Evolutionary conservation across 73 alveolate species (phyloP).

Genomic region (Paramecium biaurelia): DNA sequence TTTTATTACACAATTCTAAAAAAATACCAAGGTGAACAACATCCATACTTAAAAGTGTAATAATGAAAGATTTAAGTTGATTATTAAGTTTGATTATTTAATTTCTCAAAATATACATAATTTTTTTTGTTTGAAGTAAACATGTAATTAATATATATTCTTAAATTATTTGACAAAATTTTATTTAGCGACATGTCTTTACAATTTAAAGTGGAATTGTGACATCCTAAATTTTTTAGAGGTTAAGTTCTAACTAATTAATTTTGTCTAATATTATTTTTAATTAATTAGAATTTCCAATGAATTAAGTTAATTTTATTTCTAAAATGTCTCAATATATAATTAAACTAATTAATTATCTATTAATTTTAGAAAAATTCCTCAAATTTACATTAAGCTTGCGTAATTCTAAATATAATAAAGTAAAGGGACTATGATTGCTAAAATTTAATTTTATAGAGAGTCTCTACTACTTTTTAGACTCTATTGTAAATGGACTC

Average conservation of each 20-base stretch:
- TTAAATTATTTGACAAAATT: background rate
- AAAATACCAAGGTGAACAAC: constrained; percentile 3
- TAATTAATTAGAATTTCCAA: constrained; percentile 20
- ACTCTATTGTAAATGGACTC: constrained; percentile 80
- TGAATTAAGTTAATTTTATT: constrained; percentile 10
- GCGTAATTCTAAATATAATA: constrained; percentile 68
- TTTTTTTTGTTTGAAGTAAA: background rate
- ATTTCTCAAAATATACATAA: background rate
- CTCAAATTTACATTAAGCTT: background rate
- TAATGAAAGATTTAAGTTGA: background rate
- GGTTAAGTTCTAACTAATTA: constrained; percentile 36
- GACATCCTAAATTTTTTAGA: background rate
- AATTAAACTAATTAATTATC: background rate
- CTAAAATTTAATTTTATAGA: constrained; percentile 72
- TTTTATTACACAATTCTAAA: background rate
- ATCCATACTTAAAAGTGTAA: background rate
- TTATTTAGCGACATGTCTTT: background rate
- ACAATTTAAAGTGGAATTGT: background rate
- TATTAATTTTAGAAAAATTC: background rate
- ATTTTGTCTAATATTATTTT: background rate
- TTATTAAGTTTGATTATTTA: background rate
- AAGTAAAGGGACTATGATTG: constrained; percentile 80
- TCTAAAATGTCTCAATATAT: background rate
- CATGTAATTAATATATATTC: background rate
- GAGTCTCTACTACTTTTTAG: constrained; percentile 81